Evolutionary conservation across 345 rosid species (phyloP).

Genomic region (Salix purpurea): DNA sequence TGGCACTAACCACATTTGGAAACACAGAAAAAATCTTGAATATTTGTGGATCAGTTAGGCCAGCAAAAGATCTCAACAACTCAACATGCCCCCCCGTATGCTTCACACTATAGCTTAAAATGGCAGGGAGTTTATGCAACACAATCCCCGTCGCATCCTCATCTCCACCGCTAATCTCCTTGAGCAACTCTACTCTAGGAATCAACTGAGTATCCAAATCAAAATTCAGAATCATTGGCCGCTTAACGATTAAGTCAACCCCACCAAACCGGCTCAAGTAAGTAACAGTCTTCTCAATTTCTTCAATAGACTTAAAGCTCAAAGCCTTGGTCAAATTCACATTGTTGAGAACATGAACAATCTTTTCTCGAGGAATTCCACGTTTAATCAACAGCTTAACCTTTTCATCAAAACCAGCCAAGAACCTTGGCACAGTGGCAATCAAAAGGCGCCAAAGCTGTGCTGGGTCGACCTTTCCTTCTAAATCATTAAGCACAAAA

Average conservation of each 20-base stretch:
- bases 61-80: constrained; percentile 59
- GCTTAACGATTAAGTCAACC: constrained; percentile 44
- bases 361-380: constrained; percentile 50
- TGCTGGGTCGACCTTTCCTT: constrained; percentile 43
- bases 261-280: constrained; percentile 65
- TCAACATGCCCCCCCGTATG: constrained; percentile 55
- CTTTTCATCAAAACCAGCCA: constrained; percentile 54
- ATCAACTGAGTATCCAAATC: constrained; percentile 59
- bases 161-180: constrained; percentile 63
- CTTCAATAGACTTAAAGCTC: constrained; percentile 51
- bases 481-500: constrained; percentile 42
- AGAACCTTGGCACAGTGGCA: constrained; percentile 35
- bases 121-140: constrained; percentile 55
- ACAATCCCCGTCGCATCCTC: constrained; percentile 47
- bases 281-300: constrained; percentile 47
- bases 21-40: constrained; percentile 62
- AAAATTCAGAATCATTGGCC: constrained; percentile 53
- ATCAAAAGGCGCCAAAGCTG: constrained; percentile 49
- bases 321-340: constrained; percentile 51
- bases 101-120: constrained; percentile 48
- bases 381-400: constrained; percentile 43
- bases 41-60: constrained; percentile 51
- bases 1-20: constrained; percentile 56
- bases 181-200: constrained; percentile 55
- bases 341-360: constrained; percentile 58